Evolutionary conservation across 1,139 yeast genomes (phyloP), one percentile per base, ranked within the genome.

Genomic region (Pichia sp.): DNA sequence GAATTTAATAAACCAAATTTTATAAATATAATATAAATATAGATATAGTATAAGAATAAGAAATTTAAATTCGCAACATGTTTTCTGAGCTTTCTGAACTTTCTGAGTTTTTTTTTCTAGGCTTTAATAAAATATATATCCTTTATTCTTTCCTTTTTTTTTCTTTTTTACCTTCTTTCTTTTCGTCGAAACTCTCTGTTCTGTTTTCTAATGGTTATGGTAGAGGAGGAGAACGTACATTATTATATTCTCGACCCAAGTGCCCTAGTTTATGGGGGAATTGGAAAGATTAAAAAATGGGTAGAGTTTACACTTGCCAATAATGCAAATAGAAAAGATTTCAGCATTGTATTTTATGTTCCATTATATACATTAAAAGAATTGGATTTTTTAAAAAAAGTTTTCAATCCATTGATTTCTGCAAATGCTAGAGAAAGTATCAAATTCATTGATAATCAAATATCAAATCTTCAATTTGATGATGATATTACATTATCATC

Each of bases 241-340:
- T 58, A 74, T 56, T 65, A 79, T 47, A 76, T 80, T 9, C 58
- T 80, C 44, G 86, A 80, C 59, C 81, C 78, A 32, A 73, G 83
- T 9, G 79, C 83, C 1, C 70, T 80, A 52, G 74, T 78, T 5
- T 61, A 55, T 43, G 72, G 80, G 48, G 86, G 85, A 1, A 71
- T 80, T 43, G 83, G 82, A 1, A 76, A 76, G 55, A 69, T 80
- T 58, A 78, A 78, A 59, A 65, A 76, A 52, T 80, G 86, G 85
- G 69, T 74, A 48, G 70, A 73, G 47, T 57, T 66, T n/a, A 46
- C 56, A 3, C 5, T n/a, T 2, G 29, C n/a, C n/a, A 11, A 10
- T n/a, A 7, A 32, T 27, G 30, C 31, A 4, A 32, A 40, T 8
- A 6, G 31, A 26, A 27, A 29, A 9, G 31, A 44, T 26, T 26